Conservation (phyloP, 2,329 filamentous ascomycete species). For the Talaromyces sp. region DNA sequence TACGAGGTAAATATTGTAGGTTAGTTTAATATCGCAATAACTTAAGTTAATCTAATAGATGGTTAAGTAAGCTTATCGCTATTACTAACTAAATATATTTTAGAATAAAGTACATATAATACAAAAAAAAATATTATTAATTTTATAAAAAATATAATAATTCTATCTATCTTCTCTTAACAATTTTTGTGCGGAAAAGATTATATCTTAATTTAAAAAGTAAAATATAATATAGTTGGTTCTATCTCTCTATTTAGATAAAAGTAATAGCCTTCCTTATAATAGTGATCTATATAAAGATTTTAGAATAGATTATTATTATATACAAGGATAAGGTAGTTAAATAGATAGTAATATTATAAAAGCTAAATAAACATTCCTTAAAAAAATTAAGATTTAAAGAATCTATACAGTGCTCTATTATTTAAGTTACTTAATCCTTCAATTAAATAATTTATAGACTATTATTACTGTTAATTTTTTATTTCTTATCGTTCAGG, state of each 20-base stretch:
- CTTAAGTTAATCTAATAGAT: neutral
- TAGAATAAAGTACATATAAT: neutral
- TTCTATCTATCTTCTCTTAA: neutral
- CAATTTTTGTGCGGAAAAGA: neutral
- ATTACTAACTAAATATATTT: neutral
- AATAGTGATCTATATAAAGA: neutral
- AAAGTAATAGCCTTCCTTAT: neutral
- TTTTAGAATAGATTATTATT: neutral
- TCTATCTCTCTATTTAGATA: neutral
- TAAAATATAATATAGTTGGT: neutral
- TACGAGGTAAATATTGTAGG: neutral
- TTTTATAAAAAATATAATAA: neutral
- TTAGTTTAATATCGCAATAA: too few species aligned
- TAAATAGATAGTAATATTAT: neutral
- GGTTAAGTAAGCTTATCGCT: neutral
- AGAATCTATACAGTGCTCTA: too few species aligned
- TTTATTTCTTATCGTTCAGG: too few species aligned
- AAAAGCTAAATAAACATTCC: neutral
- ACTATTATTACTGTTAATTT: too few species aligned
- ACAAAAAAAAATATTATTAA: neutral
- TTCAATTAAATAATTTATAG: too few species aligned
- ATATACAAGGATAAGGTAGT: neutral
- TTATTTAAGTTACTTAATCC: too few species aligned
- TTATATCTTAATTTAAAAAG: neutral
- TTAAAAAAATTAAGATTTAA: too few species aligned